Conservation (phyloP, 2,329 filamentous ascomycete species). For the Cladophialophora chaetospira region DNA sequence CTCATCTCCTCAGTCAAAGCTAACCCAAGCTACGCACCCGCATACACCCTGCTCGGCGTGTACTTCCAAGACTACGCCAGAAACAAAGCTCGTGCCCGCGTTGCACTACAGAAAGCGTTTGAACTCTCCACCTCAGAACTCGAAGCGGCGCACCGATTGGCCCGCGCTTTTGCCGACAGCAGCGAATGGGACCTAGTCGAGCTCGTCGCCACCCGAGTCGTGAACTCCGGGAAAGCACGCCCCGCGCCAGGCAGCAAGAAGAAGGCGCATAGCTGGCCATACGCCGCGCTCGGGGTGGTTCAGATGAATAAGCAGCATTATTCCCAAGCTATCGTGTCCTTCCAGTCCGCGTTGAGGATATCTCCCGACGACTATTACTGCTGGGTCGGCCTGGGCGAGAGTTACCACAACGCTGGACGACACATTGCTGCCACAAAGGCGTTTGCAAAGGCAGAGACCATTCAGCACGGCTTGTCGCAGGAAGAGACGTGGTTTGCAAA, state of each 20-base stretch:
- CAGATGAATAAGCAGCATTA: conserved; percentile 95
- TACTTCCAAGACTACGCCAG: conserved; percentile 91
- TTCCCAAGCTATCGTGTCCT: conserved; percentile 82
- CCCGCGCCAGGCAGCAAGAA: conserved; percentile 90
- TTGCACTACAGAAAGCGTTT: conserved; percentile 94
- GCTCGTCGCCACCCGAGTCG: conserved; percentile 82
- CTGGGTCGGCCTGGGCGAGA: conserved; percentile 95
- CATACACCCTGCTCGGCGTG: conserved; percentile 86
- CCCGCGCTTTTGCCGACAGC: conserved; percentile 81
- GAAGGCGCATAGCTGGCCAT: conserved; percentile 93
- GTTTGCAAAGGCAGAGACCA: conserved; percentile 77
- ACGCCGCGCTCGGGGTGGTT: conserved; percentile 87
- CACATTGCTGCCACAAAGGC: conserved; percentile 94
- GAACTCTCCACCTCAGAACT: conserved; percentile 88
- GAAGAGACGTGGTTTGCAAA: conserved; percentile 90
- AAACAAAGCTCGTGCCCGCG: conserved; percentile 81
- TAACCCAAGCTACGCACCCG: conserved; percentile 82
- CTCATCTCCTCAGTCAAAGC: conserved; percentile 83
- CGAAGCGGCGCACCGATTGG: conserved; percentile 81
- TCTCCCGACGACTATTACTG: conserved; percentile 87
- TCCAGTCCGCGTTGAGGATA: conserved; percentile 84
- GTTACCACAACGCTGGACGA: conserved; percentile 89
- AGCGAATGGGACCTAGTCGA: conserved; percentile 97
- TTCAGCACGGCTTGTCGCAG: conserved; percentile 64
- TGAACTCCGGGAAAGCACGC: conserved; percentile 91